Evolutionary conservation across 2,329 filamentous ascomycete genomes (phyloP).

Genomic region (Talaromyces sp.): DNA sequence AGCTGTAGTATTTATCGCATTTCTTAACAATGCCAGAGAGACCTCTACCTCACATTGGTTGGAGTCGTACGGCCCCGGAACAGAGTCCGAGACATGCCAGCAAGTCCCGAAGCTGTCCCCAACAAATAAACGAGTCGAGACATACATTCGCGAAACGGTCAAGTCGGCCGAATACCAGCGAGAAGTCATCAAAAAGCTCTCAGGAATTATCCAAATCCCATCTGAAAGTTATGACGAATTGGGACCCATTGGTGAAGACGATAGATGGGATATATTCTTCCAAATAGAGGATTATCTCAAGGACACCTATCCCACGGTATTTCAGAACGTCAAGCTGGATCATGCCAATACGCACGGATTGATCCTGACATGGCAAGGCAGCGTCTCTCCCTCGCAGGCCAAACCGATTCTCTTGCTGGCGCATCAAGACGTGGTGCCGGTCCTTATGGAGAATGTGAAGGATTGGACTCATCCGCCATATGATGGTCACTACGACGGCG

Average conservation of each 20-base stretch:
- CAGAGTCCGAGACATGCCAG: conserved; percentile 12
- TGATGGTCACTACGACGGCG: conserved; percentile 50
- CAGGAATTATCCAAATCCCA: conserved; percentile 50
- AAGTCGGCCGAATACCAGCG: conserved; percentile 1
- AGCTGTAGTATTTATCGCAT: background rate
- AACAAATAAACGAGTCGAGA: conserved; percentile 12
- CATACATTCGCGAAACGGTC: conserved; percentile 2
- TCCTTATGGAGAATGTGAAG: conserved; percentile 40
- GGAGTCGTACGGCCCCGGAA: conserved; percentile 6
- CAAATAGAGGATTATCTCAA: conserved; percentile 49
- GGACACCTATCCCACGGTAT: conserved; percentile 50
- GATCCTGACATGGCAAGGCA: conserved; percentile 57
- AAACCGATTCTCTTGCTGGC: conserved; percentile 53
- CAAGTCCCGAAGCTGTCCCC: conserved; percentile 17
- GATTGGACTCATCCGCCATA: conserved; percentile 54
- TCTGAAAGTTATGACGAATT: conserved; percentile 35
- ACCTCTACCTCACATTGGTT: background rate
- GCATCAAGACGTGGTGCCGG: conserved; percentile 54
- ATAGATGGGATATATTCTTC: conserved; percentile 56
- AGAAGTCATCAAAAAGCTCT: conserved; percentile 7
- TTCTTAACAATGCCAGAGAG: background rate
- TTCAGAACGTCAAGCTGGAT: conserved; percentile 42
- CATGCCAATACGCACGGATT: conserved; percentile 61
- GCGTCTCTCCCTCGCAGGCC: conserved; percentile 39
- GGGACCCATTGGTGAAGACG: conserved; percentile 34